Evolutionary conservation across 2,329 filamentous ascomycete species (phyloP), one percentile per base, ranked within the genome.

Genomic region (Diaporthe sp.): DNA sequence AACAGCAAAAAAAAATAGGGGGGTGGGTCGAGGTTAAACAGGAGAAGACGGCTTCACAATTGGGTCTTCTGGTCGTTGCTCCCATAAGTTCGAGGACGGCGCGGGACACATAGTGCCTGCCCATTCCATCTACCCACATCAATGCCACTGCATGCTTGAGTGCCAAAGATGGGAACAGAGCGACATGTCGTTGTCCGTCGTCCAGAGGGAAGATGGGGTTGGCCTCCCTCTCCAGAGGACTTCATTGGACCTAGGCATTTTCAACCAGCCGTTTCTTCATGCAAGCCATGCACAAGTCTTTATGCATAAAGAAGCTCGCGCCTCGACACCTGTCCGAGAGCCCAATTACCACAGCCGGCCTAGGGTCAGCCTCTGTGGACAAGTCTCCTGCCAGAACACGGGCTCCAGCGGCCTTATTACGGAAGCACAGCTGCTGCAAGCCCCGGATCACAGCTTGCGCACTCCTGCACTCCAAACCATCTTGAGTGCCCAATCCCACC

Each of bases 401-500:
- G 25, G 64, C 47, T 40, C 47, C 47, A 52, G 9, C 8, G 33
- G 22, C 64, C 45, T 38, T 25, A 19, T 38, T 25, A 19, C 33
- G 35, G 19, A 38, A 42, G 17, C 7, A 1, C 38, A 54, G 22
- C 42, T 54, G 33, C 54, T 61, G 70, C 70, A 60, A 54, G 33
- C 52, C 60, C 40, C 22, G 60, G 38, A 61, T 45, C 17, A 35
- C 55, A 60, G 33, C 30, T 58, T 52, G 47, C 50, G 54, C 45
- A 15, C 2, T 38, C 45, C 28, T 69, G 45, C 45, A 55, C 64
- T 52, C 55, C 33, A 25, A 25, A 61, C 30, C 45, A 19, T 40
- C 52, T 64, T 57, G 42, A 52, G 35, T 15, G 42, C 57, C 57
- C 55, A 47, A 70, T 73, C 38, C 42, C 30, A 64, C 42, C 57